Percentiles rank a stretch among this genome's conserved stretches.
These are phyloP conservation scores for Nevesoporus exiguus DNA, from an alignment of 768 basidiomycete genomes.

Conservation along the genomic window DNA sequence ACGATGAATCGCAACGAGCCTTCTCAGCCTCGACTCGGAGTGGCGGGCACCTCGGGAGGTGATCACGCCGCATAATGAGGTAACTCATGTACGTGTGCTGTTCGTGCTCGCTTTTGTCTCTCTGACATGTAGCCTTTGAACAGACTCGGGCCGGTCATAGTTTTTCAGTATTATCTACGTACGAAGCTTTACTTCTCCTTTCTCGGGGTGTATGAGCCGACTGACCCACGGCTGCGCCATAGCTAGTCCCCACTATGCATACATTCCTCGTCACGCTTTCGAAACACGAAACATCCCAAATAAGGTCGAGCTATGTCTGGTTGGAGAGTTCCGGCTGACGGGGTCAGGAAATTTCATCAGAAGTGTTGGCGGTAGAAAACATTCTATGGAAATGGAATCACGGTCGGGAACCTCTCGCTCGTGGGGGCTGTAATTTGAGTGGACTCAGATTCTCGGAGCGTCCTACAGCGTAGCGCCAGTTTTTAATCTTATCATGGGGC, in stretches of 20 bases:
- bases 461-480: neutral
- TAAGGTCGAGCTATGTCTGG: neutral
- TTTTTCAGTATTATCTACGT: slow-evolving; percentile 1
- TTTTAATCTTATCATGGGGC: neutral
- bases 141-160: neutral
- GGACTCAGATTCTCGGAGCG: neutral
- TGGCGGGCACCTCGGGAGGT: slow-evolving; percentile 6
- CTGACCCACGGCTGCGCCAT: neutral
- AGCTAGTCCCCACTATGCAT: neutral
- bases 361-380: neutral
- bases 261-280: neutral
- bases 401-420: neutral
- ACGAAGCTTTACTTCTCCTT: neutral
- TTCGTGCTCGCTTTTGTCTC: neutral
- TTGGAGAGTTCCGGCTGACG: neutral
- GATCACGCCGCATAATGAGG: slow-evolving; percentile 2
- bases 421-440: neutral
- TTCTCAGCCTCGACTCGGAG: slow-evolving; percentile 13
- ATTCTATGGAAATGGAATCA: neutral
- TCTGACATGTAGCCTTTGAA: neutral
- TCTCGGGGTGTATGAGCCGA: neutral
- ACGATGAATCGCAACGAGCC: slow-evolving; percentile 31
- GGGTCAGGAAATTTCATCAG: neutral
- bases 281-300: neutral
- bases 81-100: neutral